Base-by-base conservation (phyloP, 2,329 filamentous ascomycete species). In the Xylariomycetidae sp. region DNA sequence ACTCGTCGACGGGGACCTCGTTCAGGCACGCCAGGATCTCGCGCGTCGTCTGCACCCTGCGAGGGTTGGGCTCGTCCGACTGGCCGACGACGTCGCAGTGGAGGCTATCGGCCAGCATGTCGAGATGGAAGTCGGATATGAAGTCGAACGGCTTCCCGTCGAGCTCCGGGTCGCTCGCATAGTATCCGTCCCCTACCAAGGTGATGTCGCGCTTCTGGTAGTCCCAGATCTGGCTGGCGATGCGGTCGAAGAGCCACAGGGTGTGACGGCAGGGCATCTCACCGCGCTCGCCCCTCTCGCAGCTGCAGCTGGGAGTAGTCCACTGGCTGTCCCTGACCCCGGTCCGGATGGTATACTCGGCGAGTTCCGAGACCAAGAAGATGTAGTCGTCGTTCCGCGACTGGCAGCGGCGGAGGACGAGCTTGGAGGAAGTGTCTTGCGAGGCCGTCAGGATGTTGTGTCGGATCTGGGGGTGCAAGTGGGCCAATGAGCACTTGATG, bases 341-440 rank as follows among this genome's bases (percentile, higher is more conserved):
- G 18, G 74, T 70, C 25, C 71, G 64, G 26, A 77, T 61, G 13
- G 69, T 70, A 9, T 68, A 66, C 11, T 70, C 70, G 16, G 71
- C 68, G 3, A 69, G 55, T 49, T 77, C 74, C 4, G 69, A 70
- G 58, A 78, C 65, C 45, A 75, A 65, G 38, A 77, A 77, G 30
- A 72, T 69, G 36, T 72, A 75, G 14, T 70, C 67, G 38, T 69
- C 48, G 16, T 65, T 61, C 27, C 66, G 61, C 25, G 64, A 59
- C 15, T 66, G 63, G 38, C 72, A 77, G 34, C 64, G 64, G 43
- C 74, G 65, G 6, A 77, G 53, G 0, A 64, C 58, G 37, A 78
- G 65, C 37, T 62, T 61, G 3, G 72, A 68, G 0, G 70, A 64
- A 9, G 71, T 64, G 19, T 56, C 57, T n/a, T n/a, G n/a, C 40